Evolutionary conservation across 371 early-diverging fungal genomes (phyloP), one percentile per base, ranked within the genome.

Genomic region (Mucor circinelloides): DNA sequence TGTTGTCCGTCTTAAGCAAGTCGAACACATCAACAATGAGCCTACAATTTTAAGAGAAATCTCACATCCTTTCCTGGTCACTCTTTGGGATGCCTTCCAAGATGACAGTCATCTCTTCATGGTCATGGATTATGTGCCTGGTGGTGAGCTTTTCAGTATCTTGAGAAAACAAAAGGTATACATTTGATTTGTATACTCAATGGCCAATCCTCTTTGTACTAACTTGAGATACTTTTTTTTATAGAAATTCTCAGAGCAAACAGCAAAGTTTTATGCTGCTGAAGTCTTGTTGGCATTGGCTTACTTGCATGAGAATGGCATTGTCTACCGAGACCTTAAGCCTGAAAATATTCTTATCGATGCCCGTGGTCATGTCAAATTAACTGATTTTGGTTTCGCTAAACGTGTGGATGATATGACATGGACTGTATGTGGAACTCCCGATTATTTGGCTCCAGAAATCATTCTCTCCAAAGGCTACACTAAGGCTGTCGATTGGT

Each of bases 361-460:
- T 70, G 77, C 83, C 21, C 81, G 84, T 64, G 99, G 99, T 3
- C 96, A 99, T 80, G 93, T 99, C 75, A 97, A 97, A 82, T 91
- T 99, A 59, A 97, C 98, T 6, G 99, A 99, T 78, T 97, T 99
- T 84, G 99, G 99, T 4, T 99, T 99, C 83, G 97, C 99, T 54
- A 99, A 98, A 75, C 84, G 92, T 66, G 92, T 98, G 0, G 90
- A 92, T 10, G 93, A 97, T 70, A 88, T 91, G 61, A 97, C 97
- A 12, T 95, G 95, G 94, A 97, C 98, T 6, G 87, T 99, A 23
- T 99, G 99, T 74, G 99, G 99, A 21, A 99, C 99, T 12, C 99
- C 99, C 10, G 98, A 98, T 67, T 94, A 96, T 72, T 69, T 93
- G 68, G 97, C 99, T 8, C 99, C 99, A 7, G 99, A 99, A 82